Conservation (phyloP, 129 eudicot genomes). For the Arctium lappa region DNA sequence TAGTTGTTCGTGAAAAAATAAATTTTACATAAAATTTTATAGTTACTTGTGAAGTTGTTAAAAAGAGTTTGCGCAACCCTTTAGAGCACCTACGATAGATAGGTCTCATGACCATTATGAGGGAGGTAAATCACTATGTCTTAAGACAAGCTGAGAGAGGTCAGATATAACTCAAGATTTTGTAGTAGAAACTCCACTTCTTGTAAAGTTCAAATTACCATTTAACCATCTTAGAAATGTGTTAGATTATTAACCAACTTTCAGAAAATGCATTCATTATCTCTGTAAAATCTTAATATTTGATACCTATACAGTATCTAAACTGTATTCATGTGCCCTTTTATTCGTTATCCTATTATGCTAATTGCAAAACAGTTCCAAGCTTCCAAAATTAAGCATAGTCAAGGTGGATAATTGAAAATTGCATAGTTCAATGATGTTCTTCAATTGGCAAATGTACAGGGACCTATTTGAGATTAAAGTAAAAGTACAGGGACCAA, state of each 20-base stretch:
- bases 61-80: not conserved
- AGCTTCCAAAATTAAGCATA: not conserved
- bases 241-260: not conserved
- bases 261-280: not conserved
- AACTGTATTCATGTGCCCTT: not conserved
- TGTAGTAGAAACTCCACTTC: not conserved
- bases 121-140: not conserved
- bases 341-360: not conserved
- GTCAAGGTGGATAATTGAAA: not conserved
- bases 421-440: not conserved
- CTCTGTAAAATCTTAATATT: not conserved
- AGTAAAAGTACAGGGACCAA: constrained; percentile 7
- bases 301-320: not conserved
- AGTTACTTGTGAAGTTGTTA: not conserved
- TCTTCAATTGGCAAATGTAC: not conserved
- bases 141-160: not conserved
- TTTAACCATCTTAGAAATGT: not conserved
- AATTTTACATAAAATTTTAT: no score
- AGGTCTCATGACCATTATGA: not conserved
- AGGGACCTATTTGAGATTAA: not conserved
- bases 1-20: no score
- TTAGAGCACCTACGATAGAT: not conserved
- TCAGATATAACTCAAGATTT: not conserved
- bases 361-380: not conserved
- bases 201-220: not conserved